Percentiles rank a stretch among this genome's conserved stretches.
phyloP scores from a whole-genome alignment of 208 protist genomes.

The Giardia duodenalis region DNA sequence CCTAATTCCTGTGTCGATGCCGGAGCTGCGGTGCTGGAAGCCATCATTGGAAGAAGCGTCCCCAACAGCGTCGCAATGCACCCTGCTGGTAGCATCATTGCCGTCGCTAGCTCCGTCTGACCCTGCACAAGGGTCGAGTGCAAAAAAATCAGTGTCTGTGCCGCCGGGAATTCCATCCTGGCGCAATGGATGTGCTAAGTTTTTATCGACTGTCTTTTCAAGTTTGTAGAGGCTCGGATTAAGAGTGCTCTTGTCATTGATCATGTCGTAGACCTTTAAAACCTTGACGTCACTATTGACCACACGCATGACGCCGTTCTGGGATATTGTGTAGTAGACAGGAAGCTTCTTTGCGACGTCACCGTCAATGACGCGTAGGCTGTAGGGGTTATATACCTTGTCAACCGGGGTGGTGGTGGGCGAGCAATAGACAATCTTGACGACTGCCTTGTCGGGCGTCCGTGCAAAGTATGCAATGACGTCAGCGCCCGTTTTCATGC shows the following conservation, averaged over 20 bases:
- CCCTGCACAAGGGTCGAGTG: too few species aligned
- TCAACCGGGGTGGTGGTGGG: not conserved
- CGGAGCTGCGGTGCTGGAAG: not conserved
- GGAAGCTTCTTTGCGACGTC: not conserved
- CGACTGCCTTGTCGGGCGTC: constrained; percentile 12
- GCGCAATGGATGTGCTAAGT: not conserved
- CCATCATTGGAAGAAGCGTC: not conserved
- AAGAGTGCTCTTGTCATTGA: constrained; percentile 1
- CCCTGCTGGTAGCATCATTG: too few species aligned
- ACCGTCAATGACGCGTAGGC: not conserved
- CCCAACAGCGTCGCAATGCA: not conserved
- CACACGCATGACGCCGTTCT: constrained; percentile 27
- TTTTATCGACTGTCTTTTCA: not conserved
- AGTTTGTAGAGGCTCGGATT: not conserved
- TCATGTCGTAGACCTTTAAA: not conserved
- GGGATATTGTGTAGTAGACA: constrained; percentile 23
- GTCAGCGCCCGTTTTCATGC: not conserved
- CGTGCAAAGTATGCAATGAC: constrained; percentile 26
- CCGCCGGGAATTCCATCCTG: not conserved
- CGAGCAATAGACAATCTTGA: constrained; percentile 25
- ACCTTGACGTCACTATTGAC: not conserved
- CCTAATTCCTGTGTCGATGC: not conserved
- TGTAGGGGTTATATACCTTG: constrained; percentile 17
- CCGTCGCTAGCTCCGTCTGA: too few species aligned
- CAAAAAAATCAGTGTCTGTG: not conserved